A percentile compares a stretch with the other conserved stretches of the same genome.
Evolutionary conservation across 306 rosid genomes (phyloP).

Genomic region (Cicer bijugum): DNA sequence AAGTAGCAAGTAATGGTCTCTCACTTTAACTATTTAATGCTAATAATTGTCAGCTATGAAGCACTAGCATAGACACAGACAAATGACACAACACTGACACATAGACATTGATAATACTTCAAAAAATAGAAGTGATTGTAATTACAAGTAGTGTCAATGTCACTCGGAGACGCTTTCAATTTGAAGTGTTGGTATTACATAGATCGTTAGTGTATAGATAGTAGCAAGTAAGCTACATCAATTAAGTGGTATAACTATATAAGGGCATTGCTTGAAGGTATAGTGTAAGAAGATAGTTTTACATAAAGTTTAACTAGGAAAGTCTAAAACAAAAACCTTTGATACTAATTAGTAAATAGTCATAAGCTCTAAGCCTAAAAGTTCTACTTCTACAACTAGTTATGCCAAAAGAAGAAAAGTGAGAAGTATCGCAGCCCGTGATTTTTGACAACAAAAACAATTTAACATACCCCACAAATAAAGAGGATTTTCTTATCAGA

Average conservation of each 20-base stretch:
- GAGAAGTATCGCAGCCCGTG: not conserved
- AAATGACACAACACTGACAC: not conserved
- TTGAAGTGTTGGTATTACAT: not conserved
- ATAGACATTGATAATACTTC: not conserved
- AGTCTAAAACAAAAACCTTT: conserved; percentile 7
- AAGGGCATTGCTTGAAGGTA: conserved; percentile 8
- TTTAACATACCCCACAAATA: conserved; percentile 81
- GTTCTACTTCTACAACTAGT: conserved; percentile 31
- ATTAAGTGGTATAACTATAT: conserved; percentile 22
- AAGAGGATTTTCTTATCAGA: conserved; percentile 67
- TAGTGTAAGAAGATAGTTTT: not conserved
- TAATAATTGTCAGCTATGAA: not conserved
- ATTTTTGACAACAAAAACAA: not conserved
- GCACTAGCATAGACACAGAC: no score
- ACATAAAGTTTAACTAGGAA: not conserved
- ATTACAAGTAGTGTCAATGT: not conserved
- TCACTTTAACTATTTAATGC: not conserved
- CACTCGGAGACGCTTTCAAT: not conserved
- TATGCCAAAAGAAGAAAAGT: conserved; percentile 24
- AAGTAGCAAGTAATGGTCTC: not conserved
- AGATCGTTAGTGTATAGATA: not conserved
- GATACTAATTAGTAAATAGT: conserved; percentile 1
- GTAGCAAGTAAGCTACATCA: conserved; percentile 10
- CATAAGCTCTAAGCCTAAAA: not conserved
- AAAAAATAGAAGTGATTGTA: not conserved